Percentiles rank a stretch among this genome's conserved stretches.
phyloP scores from a whole-genome alignment of 177 flowering plant species.

The Vitis hybrid region DNA sequence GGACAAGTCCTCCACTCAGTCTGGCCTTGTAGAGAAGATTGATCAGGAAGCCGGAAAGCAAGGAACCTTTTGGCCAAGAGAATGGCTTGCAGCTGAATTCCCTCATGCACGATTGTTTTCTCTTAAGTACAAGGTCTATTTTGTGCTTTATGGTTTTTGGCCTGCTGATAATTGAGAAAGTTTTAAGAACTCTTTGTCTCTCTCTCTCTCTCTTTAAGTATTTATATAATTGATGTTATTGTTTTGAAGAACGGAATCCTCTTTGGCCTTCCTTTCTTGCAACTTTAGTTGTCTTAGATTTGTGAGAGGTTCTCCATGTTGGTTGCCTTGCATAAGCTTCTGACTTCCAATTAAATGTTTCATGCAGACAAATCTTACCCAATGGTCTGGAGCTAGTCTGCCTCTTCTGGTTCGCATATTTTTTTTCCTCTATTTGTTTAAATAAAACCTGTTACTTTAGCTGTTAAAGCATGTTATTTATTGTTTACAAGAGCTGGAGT shows the following conservation, averaged over 20 bases:
- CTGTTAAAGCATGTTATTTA: not conserved
- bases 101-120: conserved; percentile 89
- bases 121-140: conserved; percentile 88
- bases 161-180: not conserved
- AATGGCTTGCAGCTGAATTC: conserved; percentile 93
- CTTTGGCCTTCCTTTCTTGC: not conserved
- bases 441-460: not conserved
- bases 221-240: not conserved
- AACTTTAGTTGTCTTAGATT: not conserved
- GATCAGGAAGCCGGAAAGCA: conserved; percentile 95
- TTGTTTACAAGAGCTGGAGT: not conserved
- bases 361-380: conserved; percentile 94
- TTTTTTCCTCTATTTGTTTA: not conserved
- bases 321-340: not conserved
- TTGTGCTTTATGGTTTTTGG: conserved; percentile 7
- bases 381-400: conserved; percentile 98
- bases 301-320: not conserved
- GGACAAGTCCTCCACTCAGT: conserved; percentile 82
- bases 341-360: conserved; percentile 25
- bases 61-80: conserved; percentile 97
- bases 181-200: not conserved
- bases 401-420: conserved; percentile 88
- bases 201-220: not conserved
- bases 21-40: conserved; percentile 96
- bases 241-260: not conserved